phyloP scores from a whole-genome alignment of 257 asterid species.

The Thymus mandschuricus region DNA sequence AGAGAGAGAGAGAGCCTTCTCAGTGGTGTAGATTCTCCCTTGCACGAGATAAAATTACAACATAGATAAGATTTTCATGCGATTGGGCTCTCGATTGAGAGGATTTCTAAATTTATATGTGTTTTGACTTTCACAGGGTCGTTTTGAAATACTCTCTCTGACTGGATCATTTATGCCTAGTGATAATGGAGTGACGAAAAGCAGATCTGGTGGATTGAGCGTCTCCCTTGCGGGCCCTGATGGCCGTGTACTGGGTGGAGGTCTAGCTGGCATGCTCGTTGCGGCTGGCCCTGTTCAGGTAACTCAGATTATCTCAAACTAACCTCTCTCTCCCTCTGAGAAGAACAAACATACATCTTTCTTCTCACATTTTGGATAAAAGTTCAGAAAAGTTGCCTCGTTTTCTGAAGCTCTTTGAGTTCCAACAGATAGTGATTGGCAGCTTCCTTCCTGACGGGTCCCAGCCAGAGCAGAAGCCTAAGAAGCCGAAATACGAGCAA shows the following conservation, averaged over 20 bases:
- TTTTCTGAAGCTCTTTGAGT: constrained; percentile 21
- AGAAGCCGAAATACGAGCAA: constrained; percentile 65
- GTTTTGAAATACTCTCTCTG: constrained; percentile 81
- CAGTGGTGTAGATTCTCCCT: background rate
- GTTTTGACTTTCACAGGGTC: constrained; percentile 57
- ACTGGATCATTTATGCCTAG: constrained; percentile 80
- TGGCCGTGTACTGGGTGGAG: constrained; percentile 97
- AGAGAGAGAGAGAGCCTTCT: background rate
- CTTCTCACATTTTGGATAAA: background rate
- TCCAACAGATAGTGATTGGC: constrained; percentile 75
- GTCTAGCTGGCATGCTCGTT: constrained; percentile 87
- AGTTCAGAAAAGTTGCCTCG: constrained; percentile 5
- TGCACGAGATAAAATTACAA: background rate
- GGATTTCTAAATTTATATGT: constrained; percentile 20
- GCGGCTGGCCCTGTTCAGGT: constrained; percentile 94
- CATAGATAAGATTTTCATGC: background rate
- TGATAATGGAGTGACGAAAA: constrained; percentile 74
- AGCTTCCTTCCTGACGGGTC: constrained; percentile 63
- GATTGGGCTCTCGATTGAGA: background rate
- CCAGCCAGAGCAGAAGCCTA: constrained; percentile 54
- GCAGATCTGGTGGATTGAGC: constrained; percentile 93
- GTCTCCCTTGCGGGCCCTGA: constrained; percentile 88
- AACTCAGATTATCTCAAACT: constrained; percentile 14
- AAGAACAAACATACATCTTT: background rate
- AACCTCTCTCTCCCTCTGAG: too few species aligned